Percentiles rank a stretch among this genome's conserved stretches.
phyloP scores from a whole-genome alignment of 768 basidiomycete genomes.

The Phylloporus rhodoxanthus region DNA sequence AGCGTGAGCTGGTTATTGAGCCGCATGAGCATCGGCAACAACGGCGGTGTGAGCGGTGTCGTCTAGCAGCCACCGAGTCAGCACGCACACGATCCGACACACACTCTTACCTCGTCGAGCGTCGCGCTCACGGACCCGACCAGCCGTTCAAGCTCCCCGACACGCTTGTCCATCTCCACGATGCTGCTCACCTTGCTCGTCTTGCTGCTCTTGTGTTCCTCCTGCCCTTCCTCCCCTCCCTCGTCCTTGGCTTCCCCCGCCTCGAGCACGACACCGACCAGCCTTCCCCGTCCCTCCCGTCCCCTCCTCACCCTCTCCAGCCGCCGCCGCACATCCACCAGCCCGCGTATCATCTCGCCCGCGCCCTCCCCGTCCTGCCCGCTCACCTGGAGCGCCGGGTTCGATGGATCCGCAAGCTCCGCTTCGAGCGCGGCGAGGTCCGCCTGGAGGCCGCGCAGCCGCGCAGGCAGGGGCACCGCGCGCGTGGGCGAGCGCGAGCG shows the following conservation, averaged over 20 bases:
- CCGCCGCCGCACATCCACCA: conserved; percentile 68
- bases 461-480: conserved; percentile 45
- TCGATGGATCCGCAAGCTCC: conserved; percentile 78
- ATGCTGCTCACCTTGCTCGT: conserved; percentile 41
- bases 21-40: conserved; percentile 76
- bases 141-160: conserved; percentile 76
- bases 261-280: conserved; percentile 54
- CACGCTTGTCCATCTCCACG: conserved; percentile 74
- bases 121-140: conserved; percentile 77
- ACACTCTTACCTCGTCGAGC: conserved; percentile 65
- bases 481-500: conserved; percentile 31
- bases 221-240: neutral
- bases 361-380: conserved; percentile 48
- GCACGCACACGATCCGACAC: neutral
- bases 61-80: conserved; percentile 38
- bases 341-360: conserved; percentile 67
- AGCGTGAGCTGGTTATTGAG: conserved; percentile 82
- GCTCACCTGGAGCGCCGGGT: conserved; percentile 56
- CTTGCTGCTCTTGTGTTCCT: conserved; percentile 3
- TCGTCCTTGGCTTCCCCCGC: neutral
- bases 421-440: conserved; percentile 77
- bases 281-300: conserved; percentile 57
- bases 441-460: conserved; percentile 61
- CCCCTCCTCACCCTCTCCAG: conserved; percentile 62
- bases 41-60: conserved; percentile 68